Evolutionary conservation across 768 basidiomycete species (phyloP).

Genomic region (Leccinum incarnatum): DNA sequence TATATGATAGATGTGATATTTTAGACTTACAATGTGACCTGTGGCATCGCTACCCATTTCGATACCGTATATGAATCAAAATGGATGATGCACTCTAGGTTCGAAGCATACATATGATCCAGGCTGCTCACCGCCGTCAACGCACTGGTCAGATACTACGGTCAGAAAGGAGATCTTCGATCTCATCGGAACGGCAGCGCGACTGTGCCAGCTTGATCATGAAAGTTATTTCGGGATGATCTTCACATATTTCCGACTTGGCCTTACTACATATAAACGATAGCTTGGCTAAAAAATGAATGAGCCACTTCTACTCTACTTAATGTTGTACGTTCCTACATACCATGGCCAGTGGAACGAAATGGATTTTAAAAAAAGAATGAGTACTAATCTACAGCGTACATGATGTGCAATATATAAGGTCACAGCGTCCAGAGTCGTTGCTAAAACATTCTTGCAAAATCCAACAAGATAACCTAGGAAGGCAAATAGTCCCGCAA

Average conservation of each 20-base stretch:
- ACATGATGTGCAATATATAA: background rate
- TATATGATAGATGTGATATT: background rate
- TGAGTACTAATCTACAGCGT: background rate
- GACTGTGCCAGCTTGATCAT: background rate
- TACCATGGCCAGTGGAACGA: too few relatives aligned
- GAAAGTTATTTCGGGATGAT: background rate
- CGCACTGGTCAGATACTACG: too few relatives aligned
- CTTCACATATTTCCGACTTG: background rate
- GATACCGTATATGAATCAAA: background rate
- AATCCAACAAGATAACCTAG: background rate
- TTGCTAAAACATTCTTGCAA: background rate
- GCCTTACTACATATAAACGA: background rate
- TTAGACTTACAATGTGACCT: background rate
- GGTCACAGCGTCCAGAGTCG: background rate
- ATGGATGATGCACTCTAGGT: background rate
- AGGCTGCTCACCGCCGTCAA: too few relatives aligned
- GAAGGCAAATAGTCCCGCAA: conserved; percentile 17
- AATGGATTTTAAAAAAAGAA: background rate
- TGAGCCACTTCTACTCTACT: background rate
- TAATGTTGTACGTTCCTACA: too few relatives aligned
- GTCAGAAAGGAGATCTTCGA: background rate
- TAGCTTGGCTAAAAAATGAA: background rate
- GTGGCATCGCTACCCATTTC: background rate
- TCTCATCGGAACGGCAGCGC: background rate
- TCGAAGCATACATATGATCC: background rate